phyloP scores from a whole-genome alignment of 2,329 filamentous ascomycete species.

The Fusarium sarcochroum region DNA sequence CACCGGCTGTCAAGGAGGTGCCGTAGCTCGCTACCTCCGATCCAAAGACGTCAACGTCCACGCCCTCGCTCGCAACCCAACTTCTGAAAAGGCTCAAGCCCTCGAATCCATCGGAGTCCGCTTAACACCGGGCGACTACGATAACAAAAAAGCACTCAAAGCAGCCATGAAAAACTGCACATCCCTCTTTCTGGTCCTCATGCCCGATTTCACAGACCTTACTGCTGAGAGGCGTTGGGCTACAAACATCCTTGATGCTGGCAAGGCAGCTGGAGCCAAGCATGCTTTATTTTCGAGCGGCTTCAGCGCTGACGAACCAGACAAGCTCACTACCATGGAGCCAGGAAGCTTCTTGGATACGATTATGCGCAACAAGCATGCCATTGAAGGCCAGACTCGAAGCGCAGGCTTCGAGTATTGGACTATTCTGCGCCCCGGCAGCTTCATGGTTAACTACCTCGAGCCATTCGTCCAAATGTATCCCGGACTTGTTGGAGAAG shows the following conservation, averaged over 20 bases:
- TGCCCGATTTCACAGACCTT: conserved; percentile 51
- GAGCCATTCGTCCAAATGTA: conserved; percentile 58
- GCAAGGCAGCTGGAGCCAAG: conserved; percentile 54
- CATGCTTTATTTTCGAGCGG: conserved; percentile 57
- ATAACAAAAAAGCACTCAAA: conserved; percentile 50
- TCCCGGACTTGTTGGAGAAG: conserved; percentile 55
- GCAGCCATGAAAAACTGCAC: conserved; percentile 50
- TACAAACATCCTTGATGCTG: conserved; percentile 53
- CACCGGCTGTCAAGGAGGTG: conserved; percentile 58
- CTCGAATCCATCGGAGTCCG: conserved; percentile 52
- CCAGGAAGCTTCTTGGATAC: conserved; percentile 47
- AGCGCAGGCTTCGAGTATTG: conserved; percentile 57
- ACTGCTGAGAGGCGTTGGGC: conserved; percentile 50
- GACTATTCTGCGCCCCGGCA: conserved; percentile 65
- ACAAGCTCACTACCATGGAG: conserved; percentile 48
- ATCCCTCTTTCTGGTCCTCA: conserved; percentile 54
- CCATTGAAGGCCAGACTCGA: conserved; percentile 58
- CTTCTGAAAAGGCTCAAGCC: conserved; percentile 49
- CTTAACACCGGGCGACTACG: conserved; percentile 53
- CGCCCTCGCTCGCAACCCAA: conserved; percentile 52
- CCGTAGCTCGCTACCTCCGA: conserved; percentile 54
- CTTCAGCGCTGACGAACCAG: conserved; percentile 50
- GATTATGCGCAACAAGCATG: conserved; percentile 56
- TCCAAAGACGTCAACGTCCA: conserved; percentile 51
- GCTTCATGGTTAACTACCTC: conserved; percentile 67